Conservation (phyloP, 371 early-diverging fungal genomes). For the Syncephalis plumigaleata region DNA sequence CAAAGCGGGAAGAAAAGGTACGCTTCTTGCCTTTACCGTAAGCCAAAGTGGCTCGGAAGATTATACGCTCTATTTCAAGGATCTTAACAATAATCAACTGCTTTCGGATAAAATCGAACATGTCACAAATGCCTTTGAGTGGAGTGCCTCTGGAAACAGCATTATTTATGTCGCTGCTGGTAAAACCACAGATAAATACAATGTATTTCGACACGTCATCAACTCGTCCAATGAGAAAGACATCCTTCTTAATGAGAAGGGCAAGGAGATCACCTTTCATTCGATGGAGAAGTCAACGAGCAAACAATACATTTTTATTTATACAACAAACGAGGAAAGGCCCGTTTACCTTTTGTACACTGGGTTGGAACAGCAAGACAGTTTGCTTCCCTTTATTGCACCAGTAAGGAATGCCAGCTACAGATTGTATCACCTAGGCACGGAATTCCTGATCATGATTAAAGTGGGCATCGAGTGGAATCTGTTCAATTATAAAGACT, state of each 20-base stretch:
- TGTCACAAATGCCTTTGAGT: constrained; percentile 25
- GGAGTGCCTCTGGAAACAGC: constrained; percentile 30
- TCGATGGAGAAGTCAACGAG: too few relatives aligned
- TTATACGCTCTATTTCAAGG: constrained; percentile 27
- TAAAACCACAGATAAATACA: constrained; percentile 26
- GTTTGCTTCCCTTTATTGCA: too few relatives aligned
- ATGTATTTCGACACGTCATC: constrained; percentile 23
- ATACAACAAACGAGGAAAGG: too few relatives aligned
- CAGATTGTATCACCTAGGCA: too few relatives aligned
- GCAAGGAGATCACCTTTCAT: too few relatives aligned
- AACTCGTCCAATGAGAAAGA: constrained; percentile 18
- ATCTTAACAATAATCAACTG: constrained; percentile 15
- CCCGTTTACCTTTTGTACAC: too few relatives aligned
- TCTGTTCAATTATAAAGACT: too few relatives aligned
- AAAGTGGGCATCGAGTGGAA: too few relatives aligned
- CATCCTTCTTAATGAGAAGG: background rate
- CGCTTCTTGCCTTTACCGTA: constrained; percentile 28
- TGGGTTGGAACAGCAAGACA: too few relatives aligned
- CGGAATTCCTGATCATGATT: too few relatives aligned
- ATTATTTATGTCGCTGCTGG: constrained; percentile 29
- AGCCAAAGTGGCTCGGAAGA: constrained; percentile 31
- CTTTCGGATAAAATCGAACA: constrained; percentile 19
- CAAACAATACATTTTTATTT: too few relatives aligned
- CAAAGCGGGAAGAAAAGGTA: constrained; percentile 12
- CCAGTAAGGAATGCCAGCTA: too few relatives aligned